Evolutionary conservation across 2,329 filamentous ascomycete genomes (phyloP).

Genomic region (Teratosphaeria zuluensis): DNA sequence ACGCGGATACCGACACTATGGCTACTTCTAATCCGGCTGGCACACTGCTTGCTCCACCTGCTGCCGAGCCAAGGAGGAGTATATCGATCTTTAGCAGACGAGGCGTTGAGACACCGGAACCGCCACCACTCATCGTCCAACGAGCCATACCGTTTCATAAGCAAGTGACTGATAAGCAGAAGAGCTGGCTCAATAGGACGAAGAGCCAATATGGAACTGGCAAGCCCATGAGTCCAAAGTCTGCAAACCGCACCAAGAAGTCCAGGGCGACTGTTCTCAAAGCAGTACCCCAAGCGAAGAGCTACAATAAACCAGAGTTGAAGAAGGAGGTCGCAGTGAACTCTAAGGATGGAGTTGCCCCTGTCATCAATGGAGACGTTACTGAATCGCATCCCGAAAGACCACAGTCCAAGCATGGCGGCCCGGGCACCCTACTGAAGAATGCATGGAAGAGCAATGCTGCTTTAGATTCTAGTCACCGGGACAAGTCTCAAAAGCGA

Average conservation of each 20-base stretch:
- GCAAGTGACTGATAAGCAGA: conserved; percentile 15
- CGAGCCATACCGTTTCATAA: conserved; percentile 8
- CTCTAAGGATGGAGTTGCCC: conserved; percentile 31
- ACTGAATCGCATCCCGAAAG: conserved; percentile 10
- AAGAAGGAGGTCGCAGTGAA: conserved; percentile 30
- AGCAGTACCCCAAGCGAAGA: conserved; percentile 21
- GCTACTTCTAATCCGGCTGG: not conserved
- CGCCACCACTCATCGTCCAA: conserved; percentile 12
- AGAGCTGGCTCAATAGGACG: conserved; percentile 14
- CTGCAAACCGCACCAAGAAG: not conserved
- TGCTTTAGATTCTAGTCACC: conserved; percentile 2
- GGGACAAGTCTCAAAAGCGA: conserved; percentile 14
- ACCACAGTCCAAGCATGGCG: conserved; percentile 1
- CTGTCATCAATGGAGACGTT: conserved; percentile 21
- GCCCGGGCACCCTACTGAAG: conserved; percentile 2
- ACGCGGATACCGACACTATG: not conserved
- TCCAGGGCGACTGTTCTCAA: conserved; percentile 22
- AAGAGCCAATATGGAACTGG: conserved; percentile 5
- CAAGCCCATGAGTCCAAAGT: conserved; percentile 2
- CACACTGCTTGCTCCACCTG: not conserved
- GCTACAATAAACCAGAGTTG: conserved; percentile 22
- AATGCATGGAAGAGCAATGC: conserved; percentile 5
- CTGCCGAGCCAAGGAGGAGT: conserved; percentile 16
- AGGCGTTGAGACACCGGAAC: conserved; percentile 19
- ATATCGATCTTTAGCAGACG: conserved; percentile 29